These are phyloP conservation scores for Lithohypha guttulata DNA, from an alignment of 2,329 filamentous ascomycete genomes.

Conservation along the genomic window DNA sequence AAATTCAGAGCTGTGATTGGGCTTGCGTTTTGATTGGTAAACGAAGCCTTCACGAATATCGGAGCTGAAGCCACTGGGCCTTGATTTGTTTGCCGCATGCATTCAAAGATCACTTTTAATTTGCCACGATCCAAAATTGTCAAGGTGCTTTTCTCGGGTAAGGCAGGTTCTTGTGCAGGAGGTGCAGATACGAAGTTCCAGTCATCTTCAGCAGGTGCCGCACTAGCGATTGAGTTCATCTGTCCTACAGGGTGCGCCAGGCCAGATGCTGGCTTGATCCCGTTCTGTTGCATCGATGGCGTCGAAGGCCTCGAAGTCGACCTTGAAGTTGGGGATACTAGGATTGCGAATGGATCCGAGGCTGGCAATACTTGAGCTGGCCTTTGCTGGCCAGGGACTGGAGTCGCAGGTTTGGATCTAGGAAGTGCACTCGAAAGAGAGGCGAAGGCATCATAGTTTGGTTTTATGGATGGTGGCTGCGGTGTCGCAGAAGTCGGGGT, in stretches of 20 bases:
- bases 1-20: conserved; percentile 73
- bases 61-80: conserved; percentile 45
- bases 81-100: conserved; percentile 7
- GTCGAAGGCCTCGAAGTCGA: conserved; percentile 39
- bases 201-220: conserved; percentile 62
- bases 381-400: conserved; percentile 32
- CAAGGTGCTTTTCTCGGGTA: conserved; percentile 29
- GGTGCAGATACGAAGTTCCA: conserved; percentile 88
- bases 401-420: conserved; percentile 39
- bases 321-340: conserved; percentile 43
- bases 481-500: conserved; percentile 26
- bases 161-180: conserved; percentile 38
- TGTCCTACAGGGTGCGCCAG: conserved; percentile 10
- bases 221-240: conserved; percentile 16
- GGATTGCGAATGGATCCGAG: conserved; percentile 50
- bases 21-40: conserved; percentile 67
- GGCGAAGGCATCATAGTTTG: conserved; percentile 48
- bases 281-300: conserved; percentile 25
- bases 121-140: conserved; percentile 54
- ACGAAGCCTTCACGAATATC: conserved; percentile 64
- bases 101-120: conserved; percentile 61
- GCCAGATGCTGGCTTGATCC: conserved; percentile 22
- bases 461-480: conserved; percentile 35
- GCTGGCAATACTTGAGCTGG: conserved; percentile 28
- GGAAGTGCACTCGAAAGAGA: conserved; percentile 39